phyloP scores from a whole-genome alignment of 164 flowering plant genomes.

The Cinnamomum micranthum region DNA sequence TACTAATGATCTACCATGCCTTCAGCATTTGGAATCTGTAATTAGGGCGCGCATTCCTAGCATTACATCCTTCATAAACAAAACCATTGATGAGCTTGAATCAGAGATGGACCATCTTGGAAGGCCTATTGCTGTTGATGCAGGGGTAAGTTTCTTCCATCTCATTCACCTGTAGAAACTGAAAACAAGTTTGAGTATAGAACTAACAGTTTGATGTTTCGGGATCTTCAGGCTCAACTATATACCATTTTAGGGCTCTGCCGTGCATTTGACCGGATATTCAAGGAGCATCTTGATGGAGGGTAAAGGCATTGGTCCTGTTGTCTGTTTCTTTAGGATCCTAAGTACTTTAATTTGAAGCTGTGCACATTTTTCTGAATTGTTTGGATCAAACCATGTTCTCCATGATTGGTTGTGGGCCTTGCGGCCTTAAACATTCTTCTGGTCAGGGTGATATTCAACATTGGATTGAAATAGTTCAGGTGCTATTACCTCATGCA shows the following conservation, averaged over 20 bases:
- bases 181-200: neutral
- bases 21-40: slow-evolving; percentile 79
- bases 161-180: neutral
- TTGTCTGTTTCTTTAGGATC: neutral
- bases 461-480: neutral
- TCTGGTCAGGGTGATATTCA: neutral
- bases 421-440: neutral
- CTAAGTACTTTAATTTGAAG: neutral
- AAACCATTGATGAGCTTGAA: slow-evolving; percentile 72
- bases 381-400: neutral
- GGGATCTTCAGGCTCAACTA: slow-evolving; percentile 56
- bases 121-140: slow-evolving; percentile 76
- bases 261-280: slow-evolving; percentile 70
- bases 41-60: slow-evolving; percentile 84
- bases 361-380: neutral
- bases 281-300: slow-evolving; percentile 92
- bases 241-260: slow-evolving; percentile 82
- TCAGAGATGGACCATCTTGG: slow-evolving; percentile 80
- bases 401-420: neutral
- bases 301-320: slow-evolving; percentile 27
- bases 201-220: neutral
- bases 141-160: slow-evolving; percentile 53
- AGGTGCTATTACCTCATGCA: neutral
- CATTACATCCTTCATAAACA: slow-evolving; percentile 74
- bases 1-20: neutral